phyloP scores from a whole-genome alignment of 2,329 filamentous ascomycete species.

The Alternaria triticina region DNA sequence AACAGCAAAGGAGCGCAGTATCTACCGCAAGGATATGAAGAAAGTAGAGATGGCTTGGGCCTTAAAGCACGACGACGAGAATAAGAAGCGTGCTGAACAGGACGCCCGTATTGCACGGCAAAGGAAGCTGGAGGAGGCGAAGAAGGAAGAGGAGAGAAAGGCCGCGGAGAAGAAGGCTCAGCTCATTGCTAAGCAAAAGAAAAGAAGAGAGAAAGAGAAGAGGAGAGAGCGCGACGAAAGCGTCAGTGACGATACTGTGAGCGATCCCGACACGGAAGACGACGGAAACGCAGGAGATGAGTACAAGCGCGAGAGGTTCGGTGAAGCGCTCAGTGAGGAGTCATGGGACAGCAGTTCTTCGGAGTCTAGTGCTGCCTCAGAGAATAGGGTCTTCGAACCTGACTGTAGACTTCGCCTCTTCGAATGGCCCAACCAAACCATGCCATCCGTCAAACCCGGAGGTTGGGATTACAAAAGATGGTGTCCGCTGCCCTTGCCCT shows the following conservation, averaged over 20 bases:
- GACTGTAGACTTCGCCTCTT: slow-evolving; percentile 33
- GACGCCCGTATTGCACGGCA: slow-evolving; percentile 16
- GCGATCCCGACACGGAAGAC: neutral
- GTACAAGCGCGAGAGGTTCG: neutral
- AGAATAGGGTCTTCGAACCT: no score
- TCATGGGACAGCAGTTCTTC: slow-evolving; percentile 29
- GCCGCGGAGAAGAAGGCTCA: slow-evolving; percentile 1
- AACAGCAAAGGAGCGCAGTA: slow-evolving; percentile 22
- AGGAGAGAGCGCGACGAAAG: slow-evolving; percentile 18
- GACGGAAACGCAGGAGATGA: slow-evolving; percentile 1
- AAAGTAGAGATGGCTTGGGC: slow-evolving; percentile 36
- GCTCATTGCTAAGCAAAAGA: slow-evolving; percentile 8
- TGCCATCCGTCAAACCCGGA: slow-evolving; percentile 6
- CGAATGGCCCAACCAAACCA: slow-evolving; percentile 31
- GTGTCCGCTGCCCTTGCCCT: neutral
- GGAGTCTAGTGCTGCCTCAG: slow-evolving; percentile 10
- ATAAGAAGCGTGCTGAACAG: slow-evolving; percentile 10
- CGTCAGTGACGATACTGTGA: slow-evolving; percentile 21
- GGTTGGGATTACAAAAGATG: neutral
- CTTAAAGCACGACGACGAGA: slow-evolving; percentile 26
- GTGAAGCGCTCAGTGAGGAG: slow-evolving; percentile 25
- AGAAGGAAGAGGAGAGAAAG: slow-evolving; percentile 16
- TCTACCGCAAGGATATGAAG: slow-evolving; percentile 40
- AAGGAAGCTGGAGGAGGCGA: slow-evolving; percentile 13
- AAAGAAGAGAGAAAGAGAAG: slow-evolving; percentile 10